Base-by-base conservation (phyloP, 2,329 filamentous ascomycete genomes). In the Stemphylium beticola region DNA sequence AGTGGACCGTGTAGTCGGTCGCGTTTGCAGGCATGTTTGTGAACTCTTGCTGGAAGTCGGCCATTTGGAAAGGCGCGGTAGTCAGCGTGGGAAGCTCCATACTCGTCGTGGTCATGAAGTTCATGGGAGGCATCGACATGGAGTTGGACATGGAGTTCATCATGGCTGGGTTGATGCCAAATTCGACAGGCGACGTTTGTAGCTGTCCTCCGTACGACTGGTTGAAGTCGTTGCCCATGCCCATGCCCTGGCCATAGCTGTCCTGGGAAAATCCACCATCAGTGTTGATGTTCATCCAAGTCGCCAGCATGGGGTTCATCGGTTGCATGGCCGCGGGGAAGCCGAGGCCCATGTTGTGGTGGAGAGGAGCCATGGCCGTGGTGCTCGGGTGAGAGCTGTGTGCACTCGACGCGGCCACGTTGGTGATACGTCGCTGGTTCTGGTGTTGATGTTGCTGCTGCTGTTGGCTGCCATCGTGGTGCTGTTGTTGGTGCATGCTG, bases 21-120 rank as follows among this genome's bases (percentile, higher is more conserved):
- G 79, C 77, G 62, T 82, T 82, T 20, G 83, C 78, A 76, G 26
- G 26, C 26, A 76, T 75, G 58, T 74, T 71, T 41, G 89, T 83
- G 64, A 89, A 79, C 71, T 88, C 86, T 53, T 85, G 82, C 64
- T 90, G 87, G 67, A 96, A 90, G 69, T 96, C 92, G 60, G 91
- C 71, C 64, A 80, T 77, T 45, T 66, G 66, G 34, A 76, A 77
- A 44, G 71, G 66, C 2, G 65, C 61, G 4, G 77, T 74, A 5
- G 67, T 65, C 74, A 80, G 77, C 26, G 78, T 75, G 62, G 73
- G 72, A 66, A 77, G 78, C 10, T 75, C 72, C 72, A 81, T 78
- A 45, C 73, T 72, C 56, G 78, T 70, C 18, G 75, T 74, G 36
- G 76, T 76, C 61, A 76, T 72, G 51, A 76, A 64, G 20, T 46